phyloP scores from a whole-genome alignment of 2,329 filamentous ascomycete genomes.

The Xylariomycetidae sp. region DNA sequence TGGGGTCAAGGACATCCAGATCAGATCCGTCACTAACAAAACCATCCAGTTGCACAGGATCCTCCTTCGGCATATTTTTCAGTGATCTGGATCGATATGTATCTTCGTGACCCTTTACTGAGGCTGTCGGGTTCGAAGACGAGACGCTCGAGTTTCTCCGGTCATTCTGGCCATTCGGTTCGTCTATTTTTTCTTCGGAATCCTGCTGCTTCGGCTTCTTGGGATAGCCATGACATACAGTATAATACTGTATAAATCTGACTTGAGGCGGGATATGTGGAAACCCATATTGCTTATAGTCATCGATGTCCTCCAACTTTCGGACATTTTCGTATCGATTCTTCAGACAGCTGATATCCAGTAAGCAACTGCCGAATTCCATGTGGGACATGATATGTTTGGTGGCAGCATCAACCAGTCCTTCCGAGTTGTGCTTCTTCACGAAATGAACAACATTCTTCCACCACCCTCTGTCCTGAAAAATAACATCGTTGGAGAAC shows the following conservation, averaged over 20 bases:
- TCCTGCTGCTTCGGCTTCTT: constrained; percentile 41
- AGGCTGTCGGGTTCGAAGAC: no score
- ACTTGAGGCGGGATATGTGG: constrained; percentile 47
- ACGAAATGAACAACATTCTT: constrained; percentile 69
- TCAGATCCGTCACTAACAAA: constrained; percentile 14
- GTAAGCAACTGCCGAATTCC: constrained; percentile 77
- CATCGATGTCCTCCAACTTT: constrained; percentile 66
- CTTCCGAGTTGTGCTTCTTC: constrained; percentile 70
- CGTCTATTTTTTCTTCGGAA: constrained; percentile 4
- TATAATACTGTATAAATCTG: constrained; percentile 87
- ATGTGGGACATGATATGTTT: constrained; percentile 74
- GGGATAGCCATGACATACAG: constrained; percentile 69
- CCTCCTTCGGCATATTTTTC: constrained; percentile 7
- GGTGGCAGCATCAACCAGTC: constrained; percentile 64
- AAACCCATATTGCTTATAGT: constrained; percentile 33
- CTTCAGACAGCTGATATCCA: constrained; percentile 68
- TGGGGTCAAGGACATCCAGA: constrained; percentile 20
- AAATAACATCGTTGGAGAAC: constrained; percentile 68
- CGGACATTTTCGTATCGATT: constrained; percentile 65
- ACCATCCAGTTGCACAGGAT: constrained; percentile 2
- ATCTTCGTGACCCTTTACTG: no score
- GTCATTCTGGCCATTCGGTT: no score
- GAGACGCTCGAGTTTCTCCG: no score
- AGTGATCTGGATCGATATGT: no score
- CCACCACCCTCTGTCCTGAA: constrained; percentile 66